Base-by-base conservation (phyloP, 169 alveolate genomes). In the Plasmodium vinckei region DNA sequence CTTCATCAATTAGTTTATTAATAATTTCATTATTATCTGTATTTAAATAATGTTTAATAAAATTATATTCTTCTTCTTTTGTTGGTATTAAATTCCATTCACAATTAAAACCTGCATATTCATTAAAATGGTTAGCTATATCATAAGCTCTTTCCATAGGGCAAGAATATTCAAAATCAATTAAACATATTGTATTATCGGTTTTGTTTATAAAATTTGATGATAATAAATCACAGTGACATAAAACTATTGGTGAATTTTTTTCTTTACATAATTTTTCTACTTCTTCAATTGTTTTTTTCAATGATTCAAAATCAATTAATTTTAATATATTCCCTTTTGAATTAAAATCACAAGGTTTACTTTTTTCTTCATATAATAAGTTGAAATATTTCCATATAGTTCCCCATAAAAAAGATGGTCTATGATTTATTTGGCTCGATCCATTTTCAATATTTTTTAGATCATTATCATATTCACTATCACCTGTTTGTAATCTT, bases 101-200 rank as follows among this genome's bases (percentile, higher is more conserved):
- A 67, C 94, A 73, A 39, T 92, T 91, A 10, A 89, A 56, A 47
- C 95, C 94, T 15, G 91, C 90, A 88, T 89, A 86, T 46, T 94
- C 96, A 23, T 70, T 79, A 25, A 94, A 90, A 72, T 94, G 96
- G 70, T 94, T 94, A 5, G 96, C 95, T n/a, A 94, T 94, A 77
- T 94, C 96, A 54, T 59, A 94, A 6, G 94, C 96, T 9, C 96
- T 82, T 72, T 94, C 96, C 95, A 94, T 92, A 27, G 92, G 92
- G 64, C 96, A 94, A 12, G 94, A 60, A 46, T 94, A 94, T 69
- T 94, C 96, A 69, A 86, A 94, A 63, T 93, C 96, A 10, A 93
- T 86, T 39, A 93, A 92, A 9, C 75, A 53, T 19, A 87, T 89
- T 1, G 88, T 51, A 72, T 75, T 87, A 17, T 64, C 67, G 6